These are phyloP conservation scores for Parathielavia hyrcaniae DNA, from an alignment of 495 filamentous ascomycete genomes.

Conservation along the genomic window DNA sequence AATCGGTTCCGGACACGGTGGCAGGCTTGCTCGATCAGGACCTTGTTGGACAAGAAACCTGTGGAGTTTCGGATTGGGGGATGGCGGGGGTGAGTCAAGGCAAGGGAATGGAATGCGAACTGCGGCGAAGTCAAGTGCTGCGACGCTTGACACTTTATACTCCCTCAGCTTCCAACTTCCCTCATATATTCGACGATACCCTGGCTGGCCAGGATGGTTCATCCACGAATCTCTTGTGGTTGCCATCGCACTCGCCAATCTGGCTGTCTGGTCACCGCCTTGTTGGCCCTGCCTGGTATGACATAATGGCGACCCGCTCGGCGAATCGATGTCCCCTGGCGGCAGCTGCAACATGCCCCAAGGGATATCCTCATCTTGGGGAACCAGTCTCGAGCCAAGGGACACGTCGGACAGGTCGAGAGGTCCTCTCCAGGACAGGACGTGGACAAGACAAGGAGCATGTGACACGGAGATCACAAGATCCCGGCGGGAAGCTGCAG, in stretches of 20 bases:
- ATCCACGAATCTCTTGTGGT: background rate
- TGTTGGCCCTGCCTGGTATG: conserved; percentile 17
- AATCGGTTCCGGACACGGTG: background rate
- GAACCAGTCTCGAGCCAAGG: background rate
- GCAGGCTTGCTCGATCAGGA: conserved; percentile 4
- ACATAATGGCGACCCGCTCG: conserved; percentile 15
- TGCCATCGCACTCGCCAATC: conserved; percentile 1
- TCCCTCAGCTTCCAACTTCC: too few species aligned
- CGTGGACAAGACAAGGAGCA: background rate
- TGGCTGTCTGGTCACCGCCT: conserved; percentile 8
- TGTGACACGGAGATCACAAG: background rate
- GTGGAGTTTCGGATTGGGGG: conserved; percentile 6
- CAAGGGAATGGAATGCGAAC: background rate
- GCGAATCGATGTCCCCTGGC: background rate
- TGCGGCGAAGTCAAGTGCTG: too few species aligned
- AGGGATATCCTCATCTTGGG: background rate
- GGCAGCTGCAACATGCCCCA: background rate
- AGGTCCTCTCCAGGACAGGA: background rate
- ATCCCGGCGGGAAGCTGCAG: background rate
- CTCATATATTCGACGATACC: conserved; percentile 1
- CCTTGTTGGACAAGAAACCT: conserved; percentile 14
- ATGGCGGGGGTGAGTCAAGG: background rate
- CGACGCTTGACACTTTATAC: too few species aligned
- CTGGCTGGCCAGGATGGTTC: background rate
- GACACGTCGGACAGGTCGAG: background rate